Evolutionary conservation across 306 rosid genomes (phyloP).

Genomic region (Adenanthera pavonina): DNA sequence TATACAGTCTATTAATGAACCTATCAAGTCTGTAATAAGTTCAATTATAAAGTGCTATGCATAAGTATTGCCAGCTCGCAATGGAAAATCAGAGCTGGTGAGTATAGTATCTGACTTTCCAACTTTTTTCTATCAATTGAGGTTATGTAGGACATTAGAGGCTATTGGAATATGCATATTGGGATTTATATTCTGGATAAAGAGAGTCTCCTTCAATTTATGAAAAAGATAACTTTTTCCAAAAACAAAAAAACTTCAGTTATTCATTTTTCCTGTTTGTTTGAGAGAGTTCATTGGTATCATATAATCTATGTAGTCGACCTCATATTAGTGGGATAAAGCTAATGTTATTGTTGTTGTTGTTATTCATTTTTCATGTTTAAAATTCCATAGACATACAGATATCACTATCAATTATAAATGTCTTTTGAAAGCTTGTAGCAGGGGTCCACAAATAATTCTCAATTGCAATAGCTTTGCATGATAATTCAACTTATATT

Average conservation of each 20-base stretch:
- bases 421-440: not conserved
- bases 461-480: slow-evolving; percentile 2
- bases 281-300: too few relatives aligned
- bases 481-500: not conserved
- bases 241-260: not conserved
- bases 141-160: not conserved
- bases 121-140: not conserved
- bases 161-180: slow-evolving; percentile 3
- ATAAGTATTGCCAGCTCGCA: not conserved
- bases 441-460: not conserved
- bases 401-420: not conserved
- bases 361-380: not conserved
- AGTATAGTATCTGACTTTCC: not conserved
- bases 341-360: too few relatives aligned
- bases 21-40: not conserved
- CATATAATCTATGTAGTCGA: too few relatives aligned
- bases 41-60: not conserved
- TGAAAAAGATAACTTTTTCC: not conserved
- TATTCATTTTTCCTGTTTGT: not conserved
- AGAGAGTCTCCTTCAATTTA: not conserved
- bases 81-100: not conserved
- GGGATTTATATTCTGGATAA: slow-evolving; percentile 16
- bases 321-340: too few relatives aligned
- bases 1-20: slow-evolving; percentile 7
- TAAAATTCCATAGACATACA: not conserved